These are phyloP conservation scores for Hortiboletus flavorubellus DNA, from an alignment of 768 basidiomycete species.

Conservation along the genomic window DNA sequence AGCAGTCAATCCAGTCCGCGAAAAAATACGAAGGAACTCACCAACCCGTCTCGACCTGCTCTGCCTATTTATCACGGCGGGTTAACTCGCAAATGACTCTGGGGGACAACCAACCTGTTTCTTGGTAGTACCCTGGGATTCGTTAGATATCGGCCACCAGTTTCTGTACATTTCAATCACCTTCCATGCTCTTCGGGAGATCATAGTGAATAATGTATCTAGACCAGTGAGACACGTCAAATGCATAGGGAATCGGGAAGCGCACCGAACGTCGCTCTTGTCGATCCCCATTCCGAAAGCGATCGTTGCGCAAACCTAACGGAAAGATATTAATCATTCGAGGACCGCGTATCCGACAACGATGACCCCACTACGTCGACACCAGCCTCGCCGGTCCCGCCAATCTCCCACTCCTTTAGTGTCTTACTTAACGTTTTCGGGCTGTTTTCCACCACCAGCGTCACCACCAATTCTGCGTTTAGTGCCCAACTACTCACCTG, in stretches of 20 bases:
- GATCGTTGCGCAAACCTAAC: constrained; percentile 71
- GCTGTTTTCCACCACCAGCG: constrained; percentile 28
- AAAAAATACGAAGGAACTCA: constrained; percentile 30
- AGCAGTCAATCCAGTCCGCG: background rate
- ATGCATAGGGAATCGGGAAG: background rate
- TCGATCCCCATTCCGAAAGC: constrained; percentile 89
- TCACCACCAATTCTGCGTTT: background rate
- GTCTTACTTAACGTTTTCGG: constrained; percentile 47
- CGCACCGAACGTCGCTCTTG: constrained; percentile 70
- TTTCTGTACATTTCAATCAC: constrained; percentile 31
- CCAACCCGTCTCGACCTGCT: constrained; percentile 74
- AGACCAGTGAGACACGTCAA: constrained; percentile 12
- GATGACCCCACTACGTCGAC: constrained; percentile 57
- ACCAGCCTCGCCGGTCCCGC: constrained; percentile 47
- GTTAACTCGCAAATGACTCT: background rate
- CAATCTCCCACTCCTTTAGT: constrained; percentile 57
- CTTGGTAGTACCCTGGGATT: constrained; percentile 74
- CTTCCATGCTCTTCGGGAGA: constrained; percentile 81
- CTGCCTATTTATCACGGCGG: constrained; percentile 46
- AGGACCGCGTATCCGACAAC: background rate
- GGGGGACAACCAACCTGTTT: constrained; percentile 54
- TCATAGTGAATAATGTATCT: constrained; percentile 81
- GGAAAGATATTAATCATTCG: background rate
- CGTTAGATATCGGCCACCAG: background rate
- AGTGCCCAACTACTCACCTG: constrained; percentile 33